A percentile compares a stretch with the other conserved stretches of the same genome.
These are phyloP conservation scores for Choanephora cucurbitarum DNA, from an alignment of 371 early-diverging fungal genomes.

Conservation along the genomic window DNA sequence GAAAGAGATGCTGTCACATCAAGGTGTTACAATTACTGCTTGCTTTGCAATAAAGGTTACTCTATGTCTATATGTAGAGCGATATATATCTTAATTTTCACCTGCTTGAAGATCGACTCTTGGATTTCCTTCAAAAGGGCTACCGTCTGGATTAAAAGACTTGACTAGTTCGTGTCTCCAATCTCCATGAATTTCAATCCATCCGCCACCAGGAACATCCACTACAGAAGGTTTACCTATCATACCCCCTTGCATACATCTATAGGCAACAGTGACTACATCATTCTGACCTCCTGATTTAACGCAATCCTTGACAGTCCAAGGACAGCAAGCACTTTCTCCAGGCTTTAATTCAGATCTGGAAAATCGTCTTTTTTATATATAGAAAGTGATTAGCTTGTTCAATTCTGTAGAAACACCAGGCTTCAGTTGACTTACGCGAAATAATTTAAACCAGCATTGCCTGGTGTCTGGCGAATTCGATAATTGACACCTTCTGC, in stretches of 20 bases:
- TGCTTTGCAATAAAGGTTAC: too few species aligned
- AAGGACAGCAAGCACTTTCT: conserved; percentile 6
- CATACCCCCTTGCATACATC: neutral
- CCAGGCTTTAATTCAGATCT: neutral
- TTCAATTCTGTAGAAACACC: neutral
- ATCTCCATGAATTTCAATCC: conserved; percentile 6
- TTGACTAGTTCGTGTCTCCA: neutral
- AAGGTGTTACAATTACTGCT: too few species aligned
- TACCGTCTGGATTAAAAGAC: conserved; percentile 2
- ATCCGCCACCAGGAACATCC: conserved; percentile 4
- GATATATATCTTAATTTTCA: neutral
- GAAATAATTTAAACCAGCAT: conserved; percentile 1
- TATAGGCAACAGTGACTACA: neutral
- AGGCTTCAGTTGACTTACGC: neutral
- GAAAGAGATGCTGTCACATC: too few species aligned
- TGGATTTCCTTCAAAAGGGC: neutral
- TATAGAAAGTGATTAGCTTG: neutral
- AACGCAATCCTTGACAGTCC: conserved; percentile 2
- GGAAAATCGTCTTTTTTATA: conserved; percentile 1
- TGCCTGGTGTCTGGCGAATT: neutral
- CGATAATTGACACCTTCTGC: neutral
- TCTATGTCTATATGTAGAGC: too few species aligned
- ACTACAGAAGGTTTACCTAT: neutral
- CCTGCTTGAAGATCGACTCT: conserved; percentile 7
- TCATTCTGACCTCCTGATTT: neutral